Percentiles rank a stretch among this genome's conserved stretches.
Evolutionary conservation across 1,139 yeast genomes (phyloP).

Genomic region (Magnusiomyces tetraspermus): DNA sequence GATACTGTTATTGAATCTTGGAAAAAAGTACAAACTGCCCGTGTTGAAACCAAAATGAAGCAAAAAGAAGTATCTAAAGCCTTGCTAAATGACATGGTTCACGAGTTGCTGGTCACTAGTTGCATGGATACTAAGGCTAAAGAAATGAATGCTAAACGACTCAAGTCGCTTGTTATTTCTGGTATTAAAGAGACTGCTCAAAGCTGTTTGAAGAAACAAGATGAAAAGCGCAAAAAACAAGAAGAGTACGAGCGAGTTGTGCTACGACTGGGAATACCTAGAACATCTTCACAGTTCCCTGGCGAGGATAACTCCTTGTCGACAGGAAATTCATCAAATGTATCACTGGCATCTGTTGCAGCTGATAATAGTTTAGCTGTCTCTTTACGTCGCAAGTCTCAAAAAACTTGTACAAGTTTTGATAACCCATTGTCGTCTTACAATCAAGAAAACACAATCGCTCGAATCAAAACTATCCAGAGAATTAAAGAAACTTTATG

Average conservation of each 20-base stretch:
- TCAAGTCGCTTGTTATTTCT: constrained; percentile 9
- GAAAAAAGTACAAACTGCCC: constrained; percentile 4
- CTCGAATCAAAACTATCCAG: constrained; percentile 5
- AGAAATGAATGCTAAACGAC: constrained; percentile 17
- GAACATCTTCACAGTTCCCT: not conserved
- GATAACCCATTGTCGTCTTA: not conserved
- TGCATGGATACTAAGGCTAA: constrained; percentile 18
- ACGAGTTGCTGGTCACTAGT: constrained; percentile 16
- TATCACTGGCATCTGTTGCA: not conserved
- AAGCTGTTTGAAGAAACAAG: constrained; percentile 18
- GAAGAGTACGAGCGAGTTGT: constrained; percentile 22
- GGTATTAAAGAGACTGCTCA: constrained; percentile 16
- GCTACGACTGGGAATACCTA: constrained; percentile 21
- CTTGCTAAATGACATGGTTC: constrained; percentile 7
- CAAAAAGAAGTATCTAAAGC: constrained; percentile 3
- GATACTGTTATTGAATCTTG: constrained; percentile 2
- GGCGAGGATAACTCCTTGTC: too few species aligned
- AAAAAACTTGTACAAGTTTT: not conserved
- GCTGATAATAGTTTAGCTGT: not conserved
- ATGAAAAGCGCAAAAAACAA: constrained; percentile 17
- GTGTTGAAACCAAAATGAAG: constrained; percentile 9
- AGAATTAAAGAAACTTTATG: constrained; percentile 19
- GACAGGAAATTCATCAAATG: too few species aligned
- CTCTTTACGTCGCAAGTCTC: not conserved
- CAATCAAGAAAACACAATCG: constrained; percentile 8